Base-by-base conservation (phyloP, 2,329 filamentous ascomycete genomes). In the Bipolaris cookei region DNA sequence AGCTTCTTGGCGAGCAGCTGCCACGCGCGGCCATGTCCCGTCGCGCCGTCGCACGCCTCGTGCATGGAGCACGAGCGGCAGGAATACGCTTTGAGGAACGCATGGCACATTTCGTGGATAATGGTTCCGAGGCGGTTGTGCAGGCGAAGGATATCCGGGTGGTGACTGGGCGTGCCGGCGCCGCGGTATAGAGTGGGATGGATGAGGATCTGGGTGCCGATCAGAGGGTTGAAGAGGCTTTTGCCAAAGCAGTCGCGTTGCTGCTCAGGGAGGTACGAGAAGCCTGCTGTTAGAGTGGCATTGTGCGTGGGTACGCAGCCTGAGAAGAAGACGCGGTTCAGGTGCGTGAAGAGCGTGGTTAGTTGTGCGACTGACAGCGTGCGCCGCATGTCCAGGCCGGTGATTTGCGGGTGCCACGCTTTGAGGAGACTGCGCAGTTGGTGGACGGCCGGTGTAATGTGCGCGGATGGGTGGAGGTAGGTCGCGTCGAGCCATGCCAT, bases 11-110 rank as follows among this genome's bases (percentile, higher is more conserved):
- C 66, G 6, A 68, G 30, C 0, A 62, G 25, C 50, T 67, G 65
- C 52, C 66, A 69, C 23, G 61, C 56, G 25, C 65, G 55, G 7
- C 62, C 66, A 45, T 69, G 65, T 0, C 65, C 63, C 51, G 35
- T 7, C 18, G 28, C 13, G 37, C 54, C 3, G 54, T 43, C 28
- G 56, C 45, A 58, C 10, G 30, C 21, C 7, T 56, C 47, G 41
- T 61, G 56, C 47, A 51, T 62, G 1, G 54, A 43, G 35, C 61
- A 68, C 0, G 44, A 46, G 6, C 58, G 41, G 34, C 66, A 67
- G 3, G 61, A 39, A 16, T 64, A 64, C 5, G 56, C 54, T 18
- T 62, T 59, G 13, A 68, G 44, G 25, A 66, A 67, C 0, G 56
- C 63, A 25, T 67, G 63, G 16, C 57, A 55, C 20, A 60, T 53